Evolutionary conservation across 768 basidiomycete species (phyloP).

Genomic region (Astraeus odoratus): DNA sequence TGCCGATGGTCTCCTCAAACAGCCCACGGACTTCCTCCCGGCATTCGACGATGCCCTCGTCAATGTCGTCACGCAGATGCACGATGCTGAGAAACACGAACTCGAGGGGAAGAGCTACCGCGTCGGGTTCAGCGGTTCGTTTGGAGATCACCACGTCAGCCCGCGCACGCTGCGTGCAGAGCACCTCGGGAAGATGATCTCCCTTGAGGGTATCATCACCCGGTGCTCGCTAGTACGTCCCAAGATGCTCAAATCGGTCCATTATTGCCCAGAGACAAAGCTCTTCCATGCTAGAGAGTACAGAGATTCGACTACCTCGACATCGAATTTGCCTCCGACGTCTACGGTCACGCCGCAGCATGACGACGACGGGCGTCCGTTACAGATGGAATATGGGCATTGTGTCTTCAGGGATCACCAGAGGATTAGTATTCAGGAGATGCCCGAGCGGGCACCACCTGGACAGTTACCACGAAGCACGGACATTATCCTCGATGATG

Average conservation of each 20-base stretch:
- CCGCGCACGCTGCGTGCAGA: constrained; percentile 84
- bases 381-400: constrained; percentile 90
- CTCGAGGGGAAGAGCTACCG: constrained; percentile 75
- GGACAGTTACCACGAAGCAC: constrained; percentile 95
- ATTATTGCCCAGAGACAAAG: constrained; percentile 86
- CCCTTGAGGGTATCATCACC: constrained; percentile 95
- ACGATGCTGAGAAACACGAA: constrained; percentile 76
- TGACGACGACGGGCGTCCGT: constrained; percentile 80
- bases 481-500: constrained; percentile 93
- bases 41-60: constrained; percentile 84
- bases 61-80: constrained; percentile 64
- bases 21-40: constrained; percentile 80
- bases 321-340: constrained; percentile 79
- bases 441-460: constrained; percentile 97
- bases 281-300: constrained; percentile 85
- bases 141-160: constrained; percentile 97
- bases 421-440: constrained; percentile 96
- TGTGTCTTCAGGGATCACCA: constrained; percentile 95
- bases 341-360: constrained; percentile 83
- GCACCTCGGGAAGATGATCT: constrained; percentile 94
- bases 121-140: constrained; percentile 90
- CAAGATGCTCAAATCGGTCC: constrained; percentile 96
- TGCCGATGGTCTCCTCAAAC: constrained; percentile 82
- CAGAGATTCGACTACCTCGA: constrained; percentile 86
- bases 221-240: constrained; percentile 96